phyloP scores from a whole-genome alignment of 208 protist species.

The Strigomonas galati region DNA sequence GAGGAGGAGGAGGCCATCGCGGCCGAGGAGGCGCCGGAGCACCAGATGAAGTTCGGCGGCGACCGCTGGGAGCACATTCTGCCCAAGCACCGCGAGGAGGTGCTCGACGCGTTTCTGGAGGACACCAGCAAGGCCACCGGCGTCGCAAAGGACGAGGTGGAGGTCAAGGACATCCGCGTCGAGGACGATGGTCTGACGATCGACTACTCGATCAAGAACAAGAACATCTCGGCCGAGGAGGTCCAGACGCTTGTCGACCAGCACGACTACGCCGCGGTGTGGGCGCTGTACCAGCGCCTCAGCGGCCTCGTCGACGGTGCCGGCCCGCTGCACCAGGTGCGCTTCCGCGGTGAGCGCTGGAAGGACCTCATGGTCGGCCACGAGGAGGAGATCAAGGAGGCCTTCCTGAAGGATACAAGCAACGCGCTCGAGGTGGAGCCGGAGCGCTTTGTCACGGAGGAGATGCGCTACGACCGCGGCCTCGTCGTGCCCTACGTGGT shows the following conservation, averaged over 20 bases:
- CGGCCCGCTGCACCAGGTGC: conserved; percentile 16
- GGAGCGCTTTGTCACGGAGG: conserved; percentile 23
- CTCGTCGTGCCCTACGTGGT: conserved; percentile 33
- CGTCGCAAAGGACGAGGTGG: conserved; percentile 28
- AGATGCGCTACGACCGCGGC: conserved; percentile 12
- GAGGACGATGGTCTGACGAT: conserved; percentile 49
- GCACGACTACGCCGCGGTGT: conserved; percentile 52
- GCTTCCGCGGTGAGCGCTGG: conserved; percentile 52
- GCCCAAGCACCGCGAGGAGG: conserved; percentile 24
- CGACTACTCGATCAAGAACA: conserved; percentile 31
- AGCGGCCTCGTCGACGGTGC: conserved; percentile 32
- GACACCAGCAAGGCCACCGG: conserved; percentile 42
- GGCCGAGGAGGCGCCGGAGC: conserved; percentile 12
- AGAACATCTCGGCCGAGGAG: conserved; percentile 28
- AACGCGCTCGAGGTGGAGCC: conserved; percentile 28
- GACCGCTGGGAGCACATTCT: conserved; percentile 22
- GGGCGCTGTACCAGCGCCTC: conserved; percentile 44
- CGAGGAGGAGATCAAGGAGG: conserved; percentile 18
- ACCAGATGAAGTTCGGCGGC: conserved; percentile 10
- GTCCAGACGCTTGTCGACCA: conserved; percentile 36
- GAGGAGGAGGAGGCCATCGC: conserved; percentile 29
- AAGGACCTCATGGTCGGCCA: conserved; percentile 24
- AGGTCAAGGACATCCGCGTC: conserved; percentile 25
- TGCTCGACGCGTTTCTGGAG: conserved; percentile 45
- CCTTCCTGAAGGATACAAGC: conserved; percentile 43